These are phyloP conservation scores for Xerocomellus amylosporus DNA, from an alignment of 768 basidiomycete genomes.

Conservation along the genomic window DNA sequence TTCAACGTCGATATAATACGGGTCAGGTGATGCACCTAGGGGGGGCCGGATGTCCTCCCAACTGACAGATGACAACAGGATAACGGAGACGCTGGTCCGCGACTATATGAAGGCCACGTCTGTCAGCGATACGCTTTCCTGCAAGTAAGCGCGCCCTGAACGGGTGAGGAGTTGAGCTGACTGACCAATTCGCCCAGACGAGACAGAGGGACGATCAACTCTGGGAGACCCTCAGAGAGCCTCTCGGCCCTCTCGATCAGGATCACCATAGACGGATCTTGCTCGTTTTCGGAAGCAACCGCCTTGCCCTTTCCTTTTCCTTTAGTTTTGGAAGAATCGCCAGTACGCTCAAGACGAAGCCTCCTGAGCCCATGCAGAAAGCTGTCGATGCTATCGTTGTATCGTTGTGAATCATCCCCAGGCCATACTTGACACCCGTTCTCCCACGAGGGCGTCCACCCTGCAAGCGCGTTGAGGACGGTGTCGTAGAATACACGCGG, in stretches of 20 bases:
- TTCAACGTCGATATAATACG: slow-evolving; percentile 60
- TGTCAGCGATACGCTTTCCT: not conserved
- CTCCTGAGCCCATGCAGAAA: slow-evolving; percentile 64
- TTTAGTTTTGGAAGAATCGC: slow-evolving; percentile 16
- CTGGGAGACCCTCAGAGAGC: slow-evolving; percentile 58
- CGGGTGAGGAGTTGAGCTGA: not conserved
- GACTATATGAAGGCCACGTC: slow-evolving; percentile 43
- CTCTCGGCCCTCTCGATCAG: slow-evolving; percentile 67
- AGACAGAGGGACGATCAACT: slow-evolving; percentile 66
- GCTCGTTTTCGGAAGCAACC: slow-evolving; percentile 7
- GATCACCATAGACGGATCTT: slow-evolving; percentile 47
- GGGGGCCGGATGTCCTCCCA: slow-evolving; percentile 76
- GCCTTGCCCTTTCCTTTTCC: slow-evolving; percentile 35
- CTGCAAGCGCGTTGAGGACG: slow-evolving; percentile 57
- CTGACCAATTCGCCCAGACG: slow-evolving; percentile 70
- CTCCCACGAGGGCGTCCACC: slow-evolving; percentile 57
- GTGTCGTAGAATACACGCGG: slow-evolving; percentile 64
- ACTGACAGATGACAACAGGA: slow-evolving; percentile 60
- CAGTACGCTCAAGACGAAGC: slow-evolving; percentile 29
- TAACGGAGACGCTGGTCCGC: slow-evolving; percentile 52
- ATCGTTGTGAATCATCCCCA: slow-evolving; percentile 39
- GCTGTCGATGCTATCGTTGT: slow-evolving; percentile 63
- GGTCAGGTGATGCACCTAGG: slow-evolving; percentile 68
- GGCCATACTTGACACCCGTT: slow-evolving; percentile 62
- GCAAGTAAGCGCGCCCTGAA: not conserved